Conservation (phyloP, 331 rosid species). For the Spiraea crenata region DNA sequence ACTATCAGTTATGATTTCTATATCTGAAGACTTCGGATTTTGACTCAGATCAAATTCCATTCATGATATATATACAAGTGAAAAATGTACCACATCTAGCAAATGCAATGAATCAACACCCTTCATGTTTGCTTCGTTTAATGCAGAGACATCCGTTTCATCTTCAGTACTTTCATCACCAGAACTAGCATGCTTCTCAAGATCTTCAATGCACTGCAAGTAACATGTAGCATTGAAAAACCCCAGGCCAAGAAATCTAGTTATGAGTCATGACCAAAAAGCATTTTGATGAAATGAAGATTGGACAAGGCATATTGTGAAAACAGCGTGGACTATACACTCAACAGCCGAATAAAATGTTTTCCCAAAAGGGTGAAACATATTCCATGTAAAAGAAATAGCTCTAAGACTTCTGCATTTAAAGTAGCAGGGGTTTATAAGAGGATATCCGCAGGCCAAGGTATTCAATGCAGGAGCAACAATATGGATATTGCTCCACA, state of each 20-base stretch:
- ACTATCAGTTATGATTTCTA: background rate
- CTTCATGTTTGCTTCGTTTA: conserved; percentile 29
- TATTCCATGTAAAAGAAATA: background rate
- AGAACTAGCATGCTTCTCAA: conserved; percentile 39
- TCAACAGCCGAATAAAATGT: background rate
- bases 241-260: background rate
- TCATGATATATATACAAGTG: background rate
- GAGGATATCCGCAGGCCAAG: background rate
- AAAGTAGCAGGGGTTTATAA: background rate
- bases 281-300: background rate
- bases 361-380: background rate
- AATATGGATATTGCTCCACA: background rate
- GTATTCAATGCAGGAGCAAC: background rate
- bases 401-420: background rate
- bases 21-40: conserved; percentile 1
- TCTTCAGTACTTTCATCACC: conserved; percentile 48
- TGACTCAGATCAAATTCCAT: background rate
- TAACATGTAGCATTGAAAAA: conserved; percentile 18
- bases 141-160: conserved; percentile 13
- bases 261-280: background rate
- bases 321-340: background rate
- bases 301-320: background rate
- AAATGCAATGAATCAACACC: conserved; percentile 43
- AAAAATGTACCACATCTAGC: conserved; percentile 23
- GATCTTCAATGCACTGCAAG: conserved; percentile 60